phyloP scores from a whole-genome alignment of 1,139 yeast species.

The Insectozyma bohioensis region DNA sequence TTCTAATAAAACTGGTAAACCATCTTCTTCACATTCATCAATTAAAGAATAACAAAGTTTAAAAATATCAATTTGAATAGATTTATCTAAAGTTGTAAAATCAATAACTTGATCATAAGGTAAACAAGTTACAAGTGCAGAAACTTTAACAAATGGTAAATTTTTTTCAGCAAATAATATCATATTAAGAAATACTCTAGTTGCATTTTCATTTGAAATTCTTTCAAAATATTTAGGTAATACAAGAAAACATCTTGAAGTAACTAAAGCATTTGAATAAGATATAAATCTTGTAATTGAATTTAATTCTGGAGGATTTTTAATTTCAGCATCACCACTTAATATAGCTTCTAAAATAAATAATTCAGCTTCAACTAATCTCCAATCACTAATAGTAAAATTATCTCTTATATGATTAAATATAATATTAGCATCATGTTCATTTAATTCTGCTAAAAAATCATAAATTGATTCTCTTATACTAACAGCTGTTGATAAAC shows the following conservation, averaged over 20 bases:
- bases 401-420: constrained; percentile 22
- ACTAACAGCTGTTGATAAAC: constrained; percentile 48
- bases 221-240: constrained; percentile 60
- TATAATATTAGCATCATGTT: constrained; percentile 30
- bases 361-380: constrained; percentile 37
- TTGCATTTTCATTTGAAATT: constrained; percentile 38
- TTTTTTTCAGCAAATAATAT: constrained; percentile 23
- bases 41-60: constrained; percentile 39
- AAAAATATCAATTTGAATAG: constrained; percentile 29
- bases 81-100: constrained; percentile 22
- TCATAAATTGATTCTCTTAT: constrained; percentile 58
- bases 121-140: constrained; percentile 54
- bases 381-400: constrained; percentile 21
- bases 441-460: constrained; percentile 45
- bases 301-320: constrained; percentile 23
- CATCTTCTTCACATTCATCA: constrained; percentile 75
- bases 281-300: constrained; percentile 20
- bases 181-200: constrained; percentile 37
- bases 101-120: constrained; percentile 52
- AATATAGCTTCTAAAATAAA: constrained; percentile 43
- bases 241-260: constrained; percentile 46
- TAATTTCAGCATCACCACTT: constrained; percentile 37
- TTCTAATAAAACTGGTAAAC: constrained; percentile 76
- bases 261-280: constrained; percentile 29
- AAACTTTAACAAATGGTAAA: constrained; percentile 27